Base-by-base conservation (phyloP, 352 stramenopile genomes). In the Globisporangium nodosum region DNA sequence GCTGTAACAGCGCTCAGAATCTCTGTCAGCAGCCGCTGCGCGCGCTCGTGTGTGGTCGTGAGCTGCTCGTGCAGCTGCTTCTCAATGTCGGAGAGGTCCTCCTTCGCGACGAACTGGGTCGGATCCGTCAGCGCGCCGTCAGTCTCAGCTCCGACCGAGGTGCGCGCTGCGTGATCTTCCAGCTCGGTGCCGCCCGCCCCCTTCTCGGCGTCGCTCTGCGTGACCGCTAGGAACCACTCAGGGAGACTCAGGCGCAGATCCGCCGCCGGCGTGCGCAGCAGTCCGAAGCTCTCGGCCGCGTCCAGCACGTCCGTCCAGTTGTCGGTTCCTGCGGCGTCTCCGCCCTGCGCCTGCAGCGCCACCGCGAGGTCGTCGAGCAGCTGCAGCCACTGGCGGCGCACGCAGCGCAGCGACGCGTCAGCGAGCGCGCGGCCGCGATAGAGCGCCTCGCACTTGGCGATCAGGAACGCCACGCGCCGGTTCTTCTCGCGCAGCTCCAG, bases 401-500 rank as follows among this genome's bases (percentile, higher is more conserved):
- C 59, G 43, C 75, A 83, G 43, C 75, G 73, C 27, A 92, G 80
- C 1, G 73, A 79, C 33, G 68, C 71, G 54, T 76, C 65, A 8
- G 71, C 64, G 2, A 90, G 52, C 24, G 69, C 78, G 50, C 69
- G 69, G 9, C 78, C 73, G 5, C 70, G 77, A 58, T 81, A 93
- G 16, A 93, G 62, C 40, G 77, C 61, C 66, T 90, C 74, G 69
- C 81, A 92, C 53, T 88, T 92, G 8, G 67, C 58, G 42, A 71
- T 66, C 27, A 94, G 52, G 47, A 85, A 91, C 39, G 65, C 47
- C 37, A 92, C 88, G 6, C 85, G 81, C 12, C 83, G 80, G 61
- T 92, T 94, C 61, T 94, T 94, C 62, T 94, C 85, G 51, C 73
- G 69, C 61, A 92, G 63, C 31, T 91, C 79, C 40, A 91, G 71